These are phyloP conservation scores for Yamadazyma paraphyllophila DNA, from an alignment of 805 yeast genomes.

Conservation along the genomic window DNA sequence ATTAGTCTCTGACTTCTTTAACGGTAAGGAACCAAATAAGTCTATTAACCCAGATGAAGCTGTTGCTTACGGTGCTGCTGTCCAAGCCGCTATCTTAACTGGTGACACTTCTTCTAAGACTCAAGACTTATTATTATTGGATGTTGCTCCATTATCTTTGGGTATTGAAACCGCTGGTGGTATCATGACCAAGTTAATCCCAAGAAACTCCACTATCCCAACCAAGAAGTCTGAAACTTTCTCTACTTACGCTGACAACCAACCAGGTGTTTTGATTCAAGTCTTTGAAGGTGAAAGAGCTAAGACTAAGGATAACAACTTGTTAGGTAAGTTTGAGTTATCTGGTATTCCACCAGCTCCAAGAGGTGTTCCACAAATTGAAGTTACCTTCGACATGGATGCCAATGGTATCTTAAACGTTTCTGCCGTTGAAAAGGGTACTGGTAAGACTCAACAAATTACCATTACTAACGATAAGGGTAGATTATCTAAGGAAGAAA, in stretches of 20 bases:
- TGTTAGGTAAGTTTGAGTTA: conserved; percentile 95
- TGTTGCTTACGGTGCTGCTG: conserved; percentile 99
- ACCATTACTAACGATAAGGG: conserved; percentile 99
- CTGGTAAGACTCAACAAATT: conserved; percentile 95
- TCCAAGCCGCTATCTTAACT: conserved; percentile 93
- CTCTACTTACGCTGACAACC: conserved; percentile 97
- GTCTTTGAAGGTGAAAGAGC: conserved; percentile 99
- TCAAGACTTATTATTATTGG: conserved; percentile 89
- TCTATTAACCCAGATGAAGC: conserved; percentile 99
- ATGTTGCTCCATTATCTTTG: conserved; percentile 94
- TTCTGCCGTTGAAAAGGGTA: conserved; percentile 95
- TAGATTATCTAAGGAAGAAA: conserved; percentile 95
- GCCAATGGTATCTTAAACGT: conserved; percentile 98
- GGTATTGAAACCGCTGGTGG: conserved; percentile 99
- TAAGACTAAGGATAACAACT: conserved; percentile 91
- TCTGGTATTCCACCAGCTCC: conserved; percentile 98
- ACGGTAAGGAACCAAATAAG: conserved; percentile 96
- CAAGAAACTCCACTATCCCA: conserved; percentile 98
- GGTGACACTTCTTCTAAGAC: conserved; percentile 97
- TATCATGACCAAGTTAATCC: conserved; percentile 96
- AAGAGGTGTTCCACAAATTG: conserved; percentile 98
- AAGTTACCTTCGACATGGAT: conserved; percentile 94
- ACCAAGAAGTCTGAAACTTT: conserved; percentile 95
- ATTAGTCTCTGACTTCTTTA: conserved; percentile 92
- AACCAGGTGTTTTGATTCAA: conserved; percentile 97